These are phyloP conservation scores for Alternaria brassicicola DNA, from an alignment of 2,329 filamentous ascomycete species.

Conservation along the genomic window DNA sequence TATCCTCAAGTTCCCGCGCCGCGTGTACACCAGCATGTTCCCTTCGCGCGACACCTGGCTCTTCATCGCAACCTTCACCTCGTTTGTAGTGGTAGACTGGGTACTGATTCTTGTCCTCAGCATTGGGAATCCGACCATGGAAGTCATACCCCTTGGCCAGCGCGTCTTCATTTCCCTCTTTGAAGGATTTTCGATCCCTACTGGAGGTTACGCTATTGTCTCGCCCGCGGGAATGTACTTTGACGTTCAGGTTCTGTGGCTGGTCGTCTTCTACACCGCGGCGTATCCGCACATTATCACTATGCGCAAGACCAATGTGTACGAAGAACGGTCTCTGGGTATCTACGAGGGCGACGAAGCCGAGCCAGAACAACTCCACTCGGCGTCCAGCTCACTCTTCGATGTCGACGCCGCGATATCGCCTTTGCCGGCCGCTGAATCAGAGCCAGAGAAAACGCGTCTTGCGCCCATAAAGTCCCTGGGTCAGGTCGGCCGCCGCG, in stretches of 20 bases:
- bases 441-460: conserved; percentile 10
- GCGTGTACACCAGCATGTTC: conserved; percentile 32
- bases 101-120: conserved; percentile 27
- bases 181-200: conserved; percentile 31
- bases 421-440: conserved; percentile 13
- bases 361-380: conserved; percentile 29
- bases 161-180: conserved; percentile 31
- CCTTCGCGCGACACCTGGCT: conserved; percentile 27
- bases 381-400: conserved; percentile 28
- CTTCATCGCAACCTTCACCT: conserved; percentile 25
- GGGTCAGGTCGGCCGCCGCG: conserved; percentile 19
- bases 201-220: conserved; percentile 32
- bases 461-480: conserved; percentile 12
- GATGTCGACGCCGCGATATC: conserved; percentile 22
- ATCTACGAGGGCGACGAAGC: conserved; percentile 29
- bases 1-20: conserved; percentile 24
- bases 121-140: conserved; percentile 30
- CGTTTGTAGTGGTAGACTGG: conserved; percentile 29
- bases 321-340: conserved; percentile 27
- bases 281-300: conserved; percentile 32
- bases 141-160: conserved; percentile 26
- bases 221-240: conserved; percentile 28
- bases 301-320: conserved; percentile 31
- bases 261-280: conserved; percentile 29
- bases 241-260: conserved; percentile 29